Evolutionary conservation across 257 asterid species (phyloP), one percentile per base, ranked within the genome.

Genomic region (Penstemon newberryi): DNA sequence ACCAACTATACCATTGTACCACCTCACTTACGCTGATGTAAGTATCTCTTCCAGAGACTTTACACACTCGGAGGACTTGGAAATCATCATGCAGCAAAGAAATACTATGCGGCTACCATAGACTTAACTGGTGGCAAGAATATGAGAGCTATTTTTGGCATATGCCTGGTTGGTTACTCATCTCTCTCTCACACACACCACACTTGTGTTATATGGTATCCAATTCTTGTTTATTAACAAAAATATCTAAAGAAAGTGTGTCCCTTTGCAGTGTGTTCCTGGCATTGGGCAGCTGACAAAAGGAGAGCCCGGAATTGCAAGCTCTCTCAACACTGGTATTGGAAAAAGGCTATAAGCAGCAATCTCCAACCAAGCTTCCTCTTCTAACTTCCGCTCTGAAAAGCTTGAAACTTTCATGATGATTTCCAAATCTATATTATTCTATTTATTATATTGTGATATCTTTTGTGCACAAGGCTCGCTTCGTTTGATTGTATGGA

Each of bases 21-120:
- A 94, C 82, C 87, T 91, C 62, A 85, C 90, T 45, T 89, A 94
- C 58, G 99, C 99, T 50, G 96, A 94, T 82, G 99, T 94, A 86
- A 89, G 96, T 77, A 65, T 69, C 77, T 70, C 69, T 58, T 75
- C 58, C 55, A 93, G 97, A 95, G 90, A 76, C 97, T 88, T 41
- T 90, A 90, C 79, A 93, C 99, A 59, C 82, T 88, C 51, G 97
- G 99, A 73, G 99, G 97, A 76, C 86, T 87, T 50, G 99, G 90
- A 81, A 93, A 93, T 80, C 82, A 88, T 75, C 95, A 88, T 66
- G 84, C 88, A 41, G 95, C 99, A 6, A 90, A 87, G 89, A 93
- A 93, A 81, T 93, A 93, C 70, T 90, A 88, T 79, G 95, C 97
- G 64, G 84, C 99, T 66, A 80, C 97, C 54, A 78, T 93, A 73